Percentiles rank a stretch among this genome's conserved stretches.
Evolutionary conservation across 1,139 yeast genomes (phyloP).

Genomic region (Saccharomyces hybrid): DNA sequence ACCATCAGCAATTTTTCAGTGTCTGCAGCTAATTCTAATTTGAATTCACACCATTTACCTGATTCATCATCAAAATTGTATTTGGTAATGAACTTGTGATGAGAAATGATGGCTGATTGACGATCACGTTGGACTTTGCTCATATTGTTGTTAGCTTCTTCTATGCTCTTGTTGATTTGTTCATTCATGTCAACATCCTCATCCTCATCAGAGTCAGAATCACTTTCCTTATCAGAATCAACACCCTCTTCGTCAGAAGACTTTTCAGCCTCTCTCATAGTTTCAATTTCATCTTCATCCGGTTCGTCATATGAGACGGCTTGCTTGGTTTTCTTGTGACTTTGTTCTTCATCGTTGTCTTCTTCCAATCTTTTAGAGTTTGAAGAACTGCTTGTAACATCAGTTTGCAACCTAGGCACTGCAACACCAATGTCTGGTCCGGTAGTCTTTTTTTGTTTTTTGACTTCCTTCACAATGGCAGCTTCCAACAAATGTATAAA

Average conservation of each 20-base stretch:
- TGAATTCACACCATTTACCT: slow-evolving; percentile 93
- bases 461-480: slow-evolving; percentile 71
- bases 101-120: slow-evolving; percentile 70
- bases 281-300: slow-evolving; percentile 86
- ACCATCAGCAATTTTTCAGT: slow-evolving; percentile 96
- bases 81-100: slow-evolving; percentile 63
- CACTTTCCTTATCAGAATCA: slow-evolving; percentile 36
- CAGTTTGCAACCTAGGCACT: slow-evolving; percentile 48
- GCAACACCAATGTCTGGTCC: slow-evolving; percentile 70
- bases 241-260: slow-evolving; percentile 53
- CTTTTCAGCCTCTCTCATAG: slow-evolving; percentile 75
- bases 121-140: slow-evolving; percentile 69
- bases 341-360: slow-evolving; percentile 65
- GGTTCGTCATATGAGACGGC: slow-evolving; percentile 92
- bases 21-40: slow-evolving; percentile 73
- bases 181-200: slow-evolving; percentile 34
- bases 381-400: slow-evolving; percentile 36
- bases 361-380: slow-evolving; percentile 40
- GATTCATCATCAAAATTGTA: slow-evolving; percentile 83
- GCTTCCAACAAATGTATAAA: slow-evolving; percentile 68
- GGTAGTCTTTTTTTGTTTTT: slow-evolving; percentile 60
- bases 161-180: slow-evolving; percentile 26
- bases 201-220: slow-evolving; percentile 34
- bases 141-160: slow-evolving; percentile 35
- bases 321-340: slow-evolving; percentile 60